Evolutionary conservation across 2,329 filamentous ascomycete genomes (phyloP).

Genomic region (Stylonectria norvegica): DNA sequence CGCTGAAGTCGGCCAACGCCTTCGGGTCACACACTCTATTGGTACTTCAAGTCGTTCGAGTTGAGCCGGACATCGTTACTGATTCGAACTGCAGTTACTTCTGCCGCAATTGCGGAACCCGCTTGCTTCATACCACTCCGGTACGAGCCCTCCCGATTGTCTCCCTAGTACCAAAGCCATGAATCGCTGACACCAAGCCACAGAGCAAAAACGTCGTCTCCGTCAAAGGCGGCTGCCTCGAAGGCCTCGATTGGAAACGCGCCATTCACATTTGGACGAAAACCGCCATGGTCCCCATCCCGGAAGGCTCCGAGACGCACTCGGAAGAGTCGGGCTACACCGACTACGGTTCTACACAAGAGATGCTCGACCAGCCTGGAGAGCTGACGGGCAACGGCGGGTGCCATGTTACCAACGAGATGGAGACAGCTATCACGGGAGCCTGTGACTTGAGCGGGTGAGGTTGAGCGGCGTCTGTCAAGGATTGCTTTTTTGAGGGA

Average conservation of each 20-base stretch:
- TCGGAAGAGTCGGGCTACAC: constrained; percentile 49
- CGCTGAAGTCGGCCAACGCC: constrained; percentile 50
- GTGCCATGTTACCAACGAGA: constrained; percentile 10
- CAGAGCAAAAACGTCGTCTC: constrained; percentile 58
- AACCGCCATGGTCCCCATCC: constrained; percentile 65
- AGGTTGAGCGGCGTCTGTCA: background rate
- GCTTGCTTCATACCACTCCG: constrained; percentile 59
- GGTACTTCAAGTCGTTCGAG: constrained; percentile 36
- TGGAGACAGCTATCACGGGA: background rate
- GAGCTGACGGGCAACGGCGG: constrained; percentile 36
- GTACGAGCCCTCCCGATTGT: constrained; percentile 34
- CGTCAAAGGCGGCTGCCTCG: constrained; percentile 65
- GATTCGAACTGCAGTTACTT: constrained; percentile 50
- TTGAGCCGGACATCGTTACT: constrained; percentile 5
- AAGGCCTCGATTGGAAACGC: constrained; percentile 56
- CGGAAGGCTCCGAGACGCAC: constrained; percentile 57
- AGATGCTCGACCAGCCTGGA: constrained; percentile 46
- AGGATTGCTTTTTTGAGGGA: no score
- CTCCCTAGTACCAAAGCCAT: background rate
- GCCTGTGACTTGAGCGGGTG: constrained; percentile 10
- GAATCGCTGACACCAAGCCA: constrained; percentile 10
- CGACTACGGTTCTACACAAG: constrained; percentile 43
- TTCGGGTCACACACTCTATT: constrained; percentile 56
- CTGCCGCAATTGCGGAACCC: constrained; percentile 62
- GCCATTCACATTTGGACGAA: constrained; percentile 68